These are phyloP conservation scores for Aspergillus vadensis DNA, from an alignment of 2,329 filamentous ascomycete species.

Conservation along the genomic window DNA sequence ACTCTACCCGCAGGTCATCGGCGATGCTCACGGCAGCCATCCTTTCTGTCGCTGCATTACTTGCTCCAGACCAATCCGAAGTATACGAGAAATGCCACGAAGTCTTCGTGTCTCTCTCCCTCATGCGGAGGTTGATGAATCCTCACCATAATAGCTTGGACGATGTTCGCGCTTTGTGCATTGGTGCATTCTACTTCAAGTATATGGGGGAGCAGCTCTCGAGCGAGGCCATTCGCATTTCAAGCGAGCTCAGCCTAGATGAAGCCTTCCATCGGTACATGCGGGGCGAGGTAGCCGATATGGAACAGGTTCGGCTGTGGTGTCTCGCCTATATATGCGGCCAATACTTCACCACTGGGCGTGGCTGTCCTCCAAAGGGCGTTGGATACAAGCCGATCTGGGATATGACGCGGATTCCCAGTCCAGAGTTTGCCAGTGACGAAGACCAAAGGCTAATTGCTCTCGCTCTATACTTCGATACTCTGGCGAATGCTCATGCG, in stretches of 20 bases:
- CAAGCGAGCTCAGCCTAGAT: constrained; percentile 54
- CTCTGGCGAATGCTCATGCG: constrained; percentile 51
- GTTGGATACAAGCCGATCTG: constrained; percentile 54
- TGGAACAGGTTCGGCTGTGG: constrained; percentile 56
- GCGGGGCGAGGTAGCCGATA: constrained; percentile 32
- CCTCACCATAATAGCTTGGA: constrained; percentile 55
- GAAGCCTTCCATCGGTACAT: constrained; percentile 45
- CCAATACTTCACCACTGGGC: constrained; percentile 59
- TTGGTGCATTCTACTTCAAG: constrained; percentile 59
- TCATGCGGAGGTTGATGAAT: constrained; percentile 49
- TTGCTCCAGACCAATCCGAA: constrained; percentile 51
- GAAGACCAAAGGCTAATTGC: constrained; percentile 52
- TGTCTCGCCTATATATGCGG: constrained; percentile 61
- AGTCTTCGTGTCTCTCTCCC: constrained; percentile 54
- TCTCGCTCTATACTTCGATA: constrained; percentile 54
- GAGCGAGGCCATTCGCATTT: constrained; percentile 53
- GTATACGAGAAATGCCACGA: constrained; percentile 53
- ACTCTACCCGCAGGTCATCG: constrained; percentile 52
- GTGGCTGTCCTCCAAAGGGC: constrained; percentile 55
- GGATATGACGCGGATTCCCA: constrained; percentile 53
- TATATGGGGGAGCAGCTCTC: constrained; percentile 60
- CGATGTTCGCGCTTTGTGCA: constrained; percentile 55
- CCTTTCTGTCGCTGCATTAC: constrained; percentile 55
- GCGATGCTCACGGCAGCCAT: constrained; percentile 53
- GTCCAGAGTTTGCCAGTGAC: constrained; percentile 44